A percentile compares a stretch with the other conserved stretches of the same genome.
Evolutionary conservation across 2,329 filamentous ascomycete genomes (phyloP).

Genomic region (Allantophomopsis cytisporea): DNA sequence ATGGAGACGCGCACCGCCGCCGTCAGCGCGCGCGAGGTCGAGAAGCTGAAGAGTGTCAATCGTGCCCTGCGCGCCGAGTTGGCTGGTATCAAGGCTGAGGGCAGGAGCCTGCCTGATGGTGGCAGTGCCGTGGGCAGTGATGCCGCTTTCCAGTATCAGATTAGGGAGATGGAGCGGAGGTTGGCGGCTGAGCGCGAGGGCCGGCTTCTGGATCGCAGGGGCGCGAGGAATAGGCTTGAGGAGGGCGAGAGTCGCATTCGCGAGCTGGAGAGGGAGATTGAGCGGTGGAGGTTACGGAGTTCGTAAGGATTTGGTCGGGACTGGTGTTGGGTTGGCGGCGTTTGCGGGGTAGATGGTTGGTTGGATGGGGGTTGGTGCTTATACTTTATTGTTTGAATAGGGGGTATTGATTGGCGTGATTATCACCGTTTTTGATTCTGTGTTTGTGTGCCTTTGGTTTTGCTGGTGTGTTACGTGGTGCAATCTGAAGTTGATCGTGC

Average conservation of each 20-base stretch:
- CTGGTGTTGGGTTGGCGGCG: too few species aligned
- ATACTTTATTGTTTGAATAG: too few species aligned
- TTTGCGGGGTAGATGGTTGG: too few species aligned
- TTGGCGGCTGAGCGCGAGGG: conserved; percentile 85
- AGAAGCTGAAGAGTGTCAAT: conserved; percentile 47
- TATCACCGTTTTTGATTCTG: too few species aligned
- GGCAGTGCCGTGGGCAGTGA: conserved; percentile 15
- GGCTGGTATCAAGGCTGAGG: conserved; percentile 44
- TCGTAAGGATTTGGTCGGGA: too few species aligned
- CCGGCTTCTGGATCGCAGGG: conserved; percentile 68
- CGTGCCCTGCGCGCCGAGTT: conserved; percentile 51
- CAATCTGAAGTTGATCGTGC: too few species aligned
- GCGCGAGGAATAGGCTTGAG: conserved; percentile 67
- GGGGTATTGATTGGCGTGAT: too few species aligned
- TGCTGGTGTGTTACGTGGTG: too few species aligned
- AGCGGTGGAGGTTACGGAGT: conserved; percentile 11
- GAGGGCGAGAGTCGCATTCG: conserved; percentile 64
- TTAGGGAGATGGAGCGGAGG: conserved; percentile 76
- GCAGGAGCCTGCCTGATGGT: conserved; percentile 5
- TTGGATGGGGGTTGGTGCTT: too few species aligned
- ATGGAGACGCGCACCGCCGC: conserved; percentile 29
- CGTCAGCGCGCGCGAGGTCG: conserved; percentile 31
- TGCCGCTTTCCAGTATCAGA: conserved; percentile 68
- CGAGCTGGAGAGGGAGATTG: conserved; percentile 51
- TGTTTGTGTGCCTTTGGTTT: too few species aligned